Evolutionary conservation across 2,329 filamentous ascomycete species (phyloP), one percentile per base, ranked within the genome.

Genomic region (Pezicula carpinea): DNA sequence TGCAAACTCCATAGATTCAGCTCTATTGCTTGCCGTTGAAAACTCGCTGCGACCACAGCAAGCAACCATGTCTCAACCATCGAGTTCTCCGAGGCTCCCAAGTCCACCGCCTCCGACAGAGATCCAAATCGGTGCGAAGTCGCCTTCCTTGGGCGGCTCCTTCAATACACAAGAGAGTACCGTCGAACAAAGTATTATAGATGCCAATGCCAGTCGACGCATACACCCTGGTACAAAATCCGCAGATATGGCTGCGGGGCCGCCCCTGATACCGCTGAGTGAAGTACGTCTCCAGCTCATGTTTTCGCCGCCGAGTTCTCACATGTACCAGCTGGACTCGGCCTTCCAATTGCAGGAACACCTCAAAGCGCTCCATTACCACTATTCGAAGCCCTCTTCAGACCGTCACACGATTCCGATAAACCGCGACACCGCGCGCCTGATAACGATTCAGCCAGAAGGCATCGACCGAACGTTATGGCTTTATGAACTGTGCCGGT

Each of bases 341-440:
- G 88, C 93, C 38, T 99, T 97, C 66, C 93, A 96, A 67, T 81
- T 97, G 15, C 95, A 96, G 68, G 93, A 99, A 69, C 92, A 99
- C 64, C 84, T 99, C 46, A 92, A 95, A 66, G 89, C 93, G 31
- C 80, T 96, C 14, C 89, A 97, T 71, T 83, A 91, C 67, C 76
- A 86, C 64, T 84, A 87, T 64, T 95, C 89, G 1, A 79, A 82
- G 51, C 79, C 81, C 6, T 58, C 69, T 38, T 62, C 64, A 44
- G 75, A 72, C 44, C 74, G 77, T 53, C 80, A 80, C 55, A 84
- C 82, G 29, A 71, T 79, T 36, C 82, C 92, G 6, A 84, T 97
- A 54, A 87, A 79, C 47, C 85, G 86, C 60, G 76, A 83, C 26
- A 85, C 87, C 35, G 91, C 93, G 10, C 71, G 79, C 46, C 77